Evolutionary conservation across 768 basidiomycete species (phyloP), one percentile per base, ranked within the genome.

Genomic region (Mycena indigotica): DNA sequence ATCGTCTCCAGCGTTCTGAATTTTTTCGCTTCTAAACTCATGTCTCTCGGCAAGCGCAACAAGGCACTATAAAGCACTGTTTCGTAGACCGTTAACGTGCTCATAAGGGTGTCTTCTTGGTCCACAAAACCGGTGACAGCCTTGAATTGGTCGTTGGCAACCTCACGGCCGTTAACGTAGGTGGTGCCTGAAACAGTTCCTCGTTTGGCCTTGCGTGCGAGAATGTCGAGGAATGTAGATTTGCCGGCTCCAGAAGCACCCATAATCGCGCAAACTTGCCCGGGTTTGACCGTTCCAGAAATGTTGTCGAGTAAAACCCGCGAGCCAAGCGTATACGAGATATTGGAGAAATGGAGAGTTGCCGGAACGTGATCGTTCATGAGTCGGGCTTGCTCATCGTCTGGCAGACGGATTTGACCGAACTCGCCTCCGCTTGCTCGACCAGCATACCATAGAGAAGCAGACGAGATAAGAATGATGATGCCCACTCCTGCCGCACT

Each of bases 41-140:
- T 98, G 63, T 97, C 95, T 65, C 95, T 76, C 15, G 97, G 97
- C 25, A 99, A 72, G 62, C 97, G 75, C 66, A 99, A 71, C 46
- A 98, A 69, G 13, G 97, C 97, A 51, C 92, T 95, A 69, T 97
- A 97, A 52, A 98, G 71, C 17, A 99, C 89, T 0, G 95, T 98
- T 79, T 99, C 97, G 71, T 98, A 98, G 21, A 98, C 97, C 3
- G 96, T 99, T 73, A 98, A 76, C 6, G 96, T 98, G 67, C 89
- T 85, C 91, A 99, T 96, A 61, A 99, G 74, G 10, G 94, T 97
- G 71, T 99, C 97, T 72, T 98, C 97, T 73, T 99, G 97, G 69
- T 99, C 96, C 41, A 99, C 97, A 63, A 91, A 99, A 28, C 97
- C 97, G 62, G 89, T 86, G 4, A 98, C 89, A 30, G 86, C 84